Evolutionary conservation across 192 early-diverging fungal species (phyloP).

Genomic region (Backusella mclennaniae): DNA sequence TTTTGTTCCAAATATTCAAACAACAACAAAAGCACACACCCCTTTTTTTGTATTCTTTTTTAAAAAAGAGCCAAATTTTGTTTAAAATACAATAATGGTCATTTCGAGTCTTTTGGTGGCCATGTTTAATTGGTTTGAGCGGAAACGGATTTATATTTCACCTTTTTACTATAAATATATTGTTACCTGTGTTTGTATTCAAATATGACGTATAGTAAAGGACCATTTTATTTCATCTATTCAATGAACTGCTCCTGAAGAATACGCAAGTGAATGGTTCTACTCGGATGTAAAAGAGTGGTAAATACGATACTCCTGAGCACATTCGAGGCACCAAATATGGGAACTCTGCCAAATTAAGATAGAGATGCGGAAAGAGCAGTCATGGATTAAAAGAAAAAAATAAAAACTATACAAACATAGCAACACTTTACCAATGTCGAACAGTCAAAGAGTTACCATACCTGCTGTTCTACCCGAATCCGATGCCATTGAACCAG

Average conservation of each 20-base stretch:
- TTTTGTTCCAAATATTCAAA: not conserved
- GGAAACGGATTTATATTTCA: not conserved
- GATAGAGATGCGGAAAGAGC: no score
- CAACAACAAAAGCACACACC: not conserved
- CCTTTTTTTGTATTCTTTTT: not conserved
- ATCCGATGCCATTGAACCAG: not conserved
- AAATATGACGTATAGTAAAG: no score
- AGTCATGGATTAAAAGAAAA: no score
- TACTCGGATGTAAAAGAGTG: no score
- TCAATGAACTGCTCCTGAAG: no score
- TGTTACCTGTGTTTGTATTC: no score
- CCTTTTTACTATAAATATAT: not conserved
- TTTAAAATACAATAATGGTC: not conserved
- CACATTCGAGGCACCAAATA: no score
- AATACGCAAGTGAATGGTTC: no score
- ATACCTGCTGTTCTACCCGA: not conserved
- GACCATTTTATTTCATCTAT: no score
- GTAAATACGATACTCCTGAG: no score
- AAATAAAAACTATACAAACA: no score
- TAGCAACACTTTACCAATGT: not conserved
- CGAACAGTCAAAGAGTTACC: not conserved
- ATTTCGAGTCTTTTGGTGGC: not conserved
- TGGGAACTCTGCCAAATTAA: no score
- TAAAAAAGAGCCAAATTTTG: not conserved
- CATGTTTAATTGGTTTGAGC: not conserved